Conservation (phyloP, 2,329 filamentous ascomycete genomes). For the Colletotrichum higginsianum region DNA sequence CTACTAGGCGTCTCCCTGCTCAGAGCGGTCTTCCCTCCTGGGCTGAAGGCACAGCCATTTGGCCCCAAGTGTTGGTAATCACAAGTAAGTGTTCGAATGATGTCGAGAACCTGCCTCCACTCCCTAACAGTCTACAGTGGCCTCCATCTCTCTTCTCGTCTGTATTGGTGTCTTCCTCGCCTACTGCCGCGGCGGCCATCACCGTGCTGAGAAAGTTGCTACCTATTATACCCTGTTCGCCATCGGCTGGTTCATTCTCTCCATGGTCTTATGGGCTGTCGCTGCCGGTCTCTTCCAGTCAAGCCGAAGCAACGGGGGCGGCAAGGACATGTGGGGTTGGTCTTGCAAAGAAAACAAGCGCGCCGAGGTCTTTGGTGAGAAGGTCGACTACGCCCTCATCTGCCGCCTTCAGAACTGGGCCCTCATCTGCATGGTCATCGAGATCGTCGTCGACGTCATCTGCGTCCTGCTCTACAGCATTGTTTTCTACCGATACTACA, state of each 20-base stretch:
- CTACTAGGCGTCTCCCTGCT: slow-evolving; percentile 80
- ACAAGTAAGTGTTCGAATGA: slow-evolving; percentile 46
- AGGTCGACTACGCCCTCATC: slow-evolving; percentile 90
- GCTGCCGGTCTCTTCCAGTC: slow-evolving; percentile 89
- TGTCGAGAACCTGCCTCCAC: background rate
- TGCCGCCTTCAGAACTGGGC: slow-evolving; percentile 97
- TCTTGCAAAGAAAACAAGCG: slow-evolving; percentile 93
- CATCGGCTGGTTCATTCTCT: slow-evolving; percentile 93
- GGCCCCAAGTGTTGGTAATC: slow-evolving; percentile 91
- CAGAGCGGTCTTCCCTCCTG: slow-evolving; percentile 89
- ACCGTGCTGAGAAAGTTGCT: slow-evolving; percentile 89
- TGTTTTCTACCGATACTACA: slow-evolving; percentile 98
- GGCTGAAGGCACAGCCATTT: slow-evolving; percentile 83
- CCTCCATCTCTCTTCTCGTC: slow-evolving; percentile 84
- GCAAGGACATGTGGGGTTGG: slow-evolving; percentile 98
- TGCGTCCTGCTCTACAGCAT: slow-evolving; percentile 94
- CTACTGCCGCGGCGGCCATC: slow-evolving; percentile 91
- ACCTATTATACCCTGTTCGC: slow-evolving; percentile 97
- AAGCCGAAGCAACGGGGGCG: slow-evolving; percentile 76
- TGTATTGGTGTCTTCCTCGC: slow-evolving; percentile 86
- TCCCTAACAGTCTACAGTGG: slow-evolving; percentile 60
- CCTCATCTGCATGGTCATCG: slow-evolving; percentile 96
- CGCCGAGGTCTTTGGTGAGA: slow-evolving; percentile 80
- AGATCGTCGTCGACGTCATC: slow-evolving; percentile 92
- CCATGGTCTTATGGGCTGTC: slow-evolving; percentile 91